A percentile compares a stretch with the other conserved stretches of the same genome.
These are phyloP conservation scores for Rhizopus delemar DNA, from an alignment of 371 early-diverging fungal genomes.

Conservation along the genomic window DNA sequence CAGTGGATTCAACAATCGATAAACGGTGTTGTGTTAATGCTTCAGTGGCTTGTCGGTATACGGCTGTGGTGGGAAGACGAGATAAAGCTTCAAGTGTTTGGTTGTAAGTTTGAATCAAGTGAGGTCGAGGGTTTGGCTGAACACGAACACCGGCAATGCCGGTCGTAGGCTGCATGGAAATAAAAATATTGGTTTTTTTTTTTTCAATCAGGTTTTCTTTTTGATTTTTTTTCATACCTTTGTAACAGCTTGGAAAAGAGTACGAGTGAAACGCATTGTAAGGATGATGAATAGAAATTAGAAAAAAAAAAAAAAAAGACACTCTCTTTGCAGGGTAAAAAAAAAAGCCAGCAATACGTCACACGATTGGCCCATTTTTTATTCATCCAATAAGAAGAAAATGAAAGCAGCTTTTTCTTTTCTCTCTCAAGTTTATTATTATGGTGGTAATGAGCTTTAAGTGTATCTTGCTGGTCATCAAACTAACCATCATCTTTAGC, in stretches of 20 bases:
- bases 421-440: neutral
- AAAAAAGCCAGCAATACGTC: neutral
- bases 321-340: neutral
- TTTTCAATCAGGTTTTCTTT: neutral
- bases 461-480: neutral
- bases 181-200: neutral
- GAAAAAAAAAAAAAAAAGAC: neutral
- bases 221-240: slow-evolving; percentile 36
- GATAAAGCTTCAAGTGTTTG: slow-evolving; percentile 69
- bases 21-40: slow-evolving; percentile 78
- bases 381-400: too few species aligned
- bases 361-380: too few species aligned
- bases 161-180: slow-evolving; percentile 60
- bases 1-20: slow-evolving; percentile 69
- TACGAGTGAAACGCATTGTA: slow-evolving; percentile 56
- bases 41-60: slow-evolving; percentile 84
- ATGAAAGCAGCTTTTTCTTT: neutral
- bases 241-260: slow-evolving; percentile 58
- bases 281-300: neutral
- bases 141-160: slow-evolving; percentile 85
- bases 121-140: slow-evolving; percentile 85
- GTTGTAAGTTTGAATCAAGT: slow-evolving; percentile 79
- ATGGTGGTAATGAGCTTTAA: slow-evolving; percentile 4
- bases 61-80: slow-evolving; percentile 76
- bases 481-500: slow-evolving; percentile 31